These are phyloP conservation scores for Trametes cinnabarina DNA, from an alignment of 768 basidiomycete genomes.

Conservation along the genomic window DNA sequence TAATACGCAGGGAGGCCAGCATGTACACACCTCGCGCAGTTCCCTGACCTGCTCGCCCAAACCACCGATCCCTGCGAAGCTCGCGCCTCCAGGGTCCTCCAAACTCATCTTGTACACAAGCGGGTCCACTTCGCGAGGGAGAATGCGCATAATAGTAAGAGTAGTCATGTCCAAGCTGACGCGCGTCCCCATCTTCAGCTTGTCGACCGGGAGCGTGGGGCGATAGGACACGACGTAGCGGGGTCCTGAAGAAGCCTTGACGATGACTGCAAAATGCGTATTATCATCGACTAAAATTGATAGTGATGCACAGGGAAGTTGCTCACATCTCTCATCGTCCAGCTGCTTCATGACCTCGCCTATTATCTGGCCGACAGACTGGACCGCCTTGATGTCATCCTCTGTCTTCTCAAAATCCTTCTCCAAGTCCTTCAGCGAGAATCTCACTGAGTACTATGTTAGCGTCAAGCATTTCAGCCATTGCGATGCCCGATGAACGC, in stretches of 20 bases:
- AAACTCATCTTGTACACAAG: slow-evolving; percentile 99
- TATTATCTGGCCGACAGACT: slow-evolving; percentile 98
- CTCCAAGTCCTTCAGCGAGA: slow-evolving; percentile 86
- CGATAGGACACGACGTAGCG: slow-evolving; percentile 98
- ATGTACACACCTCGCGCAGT: slow-evolving; percentile 75
- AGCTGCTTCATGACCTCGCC: slow-evolving; percentile 99
- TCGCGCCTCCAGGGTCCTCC: slow-evolving; percentile 93
- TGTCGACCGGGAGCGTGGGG: slow-evolving; percentile 83
- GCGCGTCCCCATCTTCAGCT: slow-evolving; percentile 91
- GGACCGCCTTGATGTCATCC: slow-evolving; percentile 98
- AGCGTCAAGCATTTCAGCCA: not conserved
- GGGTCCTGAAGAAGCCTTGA: slow-evolving; percentile 97
- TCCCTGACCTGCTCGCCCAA: slow-evolving; percentile 95
- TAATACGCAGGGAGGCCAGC: not conserved
- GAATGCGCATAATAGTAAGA: slow-evolving; percentile 96
- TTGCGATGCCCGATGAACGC: slow-evolving; percentile 29
- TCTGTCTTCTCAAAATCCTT: slow-evolving; percentile 93
- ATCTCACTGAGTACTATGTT: slow-evolving; percentile 65
- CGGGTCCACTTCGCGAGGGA: slow-evolving; percentile 97
- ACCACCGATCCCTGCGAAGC: slow-evolving; percentile 97
- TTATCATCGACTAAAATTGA: no score
- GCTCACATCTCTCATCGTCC: slow-evolving; percentile 94
- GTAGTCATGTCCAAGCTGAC: slow-evolving; percentile 99
- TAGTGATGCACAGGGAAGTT: no score
- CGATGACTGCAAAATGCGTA: slow-evolving; percentile 75